Conservation (phyloP, 2,329 filamentous ascomycete species). For the Dactylella cylindrospora region DNA sequence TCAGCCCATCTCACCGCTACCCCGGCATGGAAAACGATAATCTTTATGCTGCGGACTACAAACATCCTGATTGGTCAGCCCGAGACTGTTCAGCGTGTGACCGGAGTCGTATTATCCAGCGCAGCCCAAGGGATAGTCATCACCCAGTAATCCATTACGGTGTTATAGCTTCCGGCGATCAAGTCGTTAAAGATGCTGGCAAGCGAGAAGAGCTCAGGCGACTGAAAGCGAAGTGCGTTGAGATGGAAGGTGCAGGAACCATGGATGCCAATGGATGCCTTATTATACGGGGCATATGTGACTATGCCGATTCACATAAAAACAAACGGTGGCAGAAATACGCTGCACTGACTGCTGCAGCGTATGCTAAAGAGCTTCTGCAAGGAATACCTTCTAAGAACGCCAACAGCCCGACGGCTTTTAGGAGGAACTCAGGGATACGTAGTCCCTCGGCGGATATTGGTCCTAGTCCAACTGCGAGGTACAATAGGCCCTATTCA, state of each 20-base stretch:
- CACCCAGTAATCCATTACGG: constrained; percentile 4
- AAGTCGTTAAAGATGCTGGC: constrained; percentile 2
- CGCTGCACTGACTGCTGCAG: neutral
- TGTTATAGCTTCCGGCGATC: constrained; percentile 10
- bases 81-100: neutral
- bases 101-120: neutral
- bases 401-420: too few relatives aligned
- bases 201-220: neutral
- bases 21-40: neutral
- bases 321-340: constrained; percentile 9
- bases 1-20: too few relatives aligned
- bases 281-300: constrained; percentile 1
- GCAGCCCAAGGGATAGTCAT: neutral
- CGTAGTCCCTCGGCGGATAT: too few relatives aligned
- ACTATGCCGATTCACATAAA: constrained; percentile 14
- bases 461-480: too few relatives aligned
- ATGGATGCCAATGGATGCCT: neutral
- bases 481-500: too few relatives aligned
- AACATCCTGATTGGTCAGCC: neutral
- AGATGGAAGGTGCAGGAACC: constrained; percentile 3
- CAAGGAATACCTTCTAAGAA: neutral
- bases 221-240: constrained; percentile 9
- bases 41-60: neutral
- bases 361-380: constrained; percentile 6
- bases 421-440: too few relatives aligned